Percentiles rank a stretch among this genome's conserved stretches.
phyloP scores from a whole-genome alignment of 2,329 filamentous ascomycete genomes.

The Dryadomyces quercus-mongolicae region DNA sequence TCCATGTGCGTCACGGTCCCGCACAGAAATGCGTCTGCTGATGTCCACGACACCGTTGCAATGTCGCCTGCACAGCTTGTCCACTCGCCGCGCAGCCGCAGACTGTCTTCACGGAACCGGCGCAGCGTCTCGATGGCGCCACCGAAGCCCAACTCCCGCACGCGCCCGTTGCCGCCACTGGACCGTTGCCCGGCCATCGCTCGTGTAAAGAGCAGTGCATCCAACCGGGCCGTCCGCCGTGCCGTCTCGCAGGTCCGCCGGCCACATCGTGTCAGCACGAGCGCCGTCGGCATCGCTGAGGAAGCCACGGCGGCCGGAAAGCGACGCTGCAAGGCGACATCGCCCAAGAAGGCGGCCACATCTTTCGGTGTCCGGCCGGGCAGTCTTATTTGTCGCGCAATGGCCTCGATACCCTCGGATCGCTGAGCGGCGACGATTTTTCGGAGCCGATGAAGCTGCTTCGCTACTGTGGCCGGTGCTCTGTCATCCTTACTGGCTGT shows the following conservation, averaged over 20 bases:
- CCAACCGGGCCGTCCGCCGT: constrained; percentile 19
- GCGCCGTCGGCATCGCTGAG: constrained; percentile 10
- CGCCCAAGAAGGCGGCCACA: constrained; percentile 24
- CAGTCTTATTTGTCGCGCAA: not conserved
- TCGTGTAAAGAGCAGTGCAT: constrained; percentile 33
- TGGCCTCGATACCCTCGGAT: not conserved
- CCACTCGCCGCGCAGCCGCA: constrained; percentile 41
- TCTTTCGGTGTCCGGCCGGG: constrained; percentile 19
- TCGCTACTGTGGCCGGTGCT: not conserved
- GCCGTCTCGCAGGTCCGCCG: constrained; percentile 13
- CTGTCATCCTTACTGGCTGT: not conserved
- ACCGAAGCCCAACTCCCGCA: constrained; percentile 25
- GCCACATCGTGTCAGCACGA: constrained; percentile 16
- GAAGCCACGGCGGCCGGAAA: not conserved
- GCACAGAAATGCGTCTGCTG: constrained; percentile 41
- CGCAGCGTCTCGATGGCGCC: constrained; percentile 34
- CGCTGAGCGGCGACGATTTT: not conserved
- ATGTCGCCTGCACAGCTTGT: constrained; percentile 52
- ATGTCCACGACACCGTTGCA: constrained; percentile 44
- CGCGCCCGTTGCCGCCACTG: constrained; percentile 13
- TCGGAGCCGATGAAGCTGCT: not conserved
- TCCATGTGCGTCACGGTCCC: constrained; percentile 53
- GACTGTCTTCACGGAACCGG: constrained; percentile 35
- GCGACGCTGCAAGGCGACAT: constrained; percentile 17
- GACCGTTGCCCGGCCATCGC: constrained; percentile 33